phyloP scores from a whole-genome alignment of 1,139 yeast genomes.

The Suhomyces chickasaworum region DNA sequence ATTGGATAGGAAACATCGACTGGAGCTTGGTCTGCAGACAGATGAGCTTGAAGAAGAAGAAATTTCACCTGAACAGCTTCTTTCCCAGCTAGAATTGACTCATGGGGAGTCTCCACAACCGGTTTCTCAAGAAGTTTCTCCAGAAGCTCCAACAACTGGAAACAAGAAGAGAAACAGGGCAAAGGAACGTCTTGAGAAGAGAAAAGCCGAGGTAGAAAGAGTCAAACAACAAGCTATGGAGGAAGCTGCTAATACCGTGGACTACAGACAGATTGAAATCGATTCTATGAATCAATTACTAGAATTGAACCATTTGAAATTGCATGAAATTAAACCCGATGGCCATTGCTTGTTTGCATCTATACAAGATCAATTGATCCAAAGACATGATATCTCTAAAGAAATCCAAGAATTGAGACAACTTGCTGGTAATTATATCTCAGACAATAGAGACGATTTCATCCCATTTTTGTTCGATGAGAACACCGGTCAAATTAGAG shows the following conservation, averaged over 20 bases:
- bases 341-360: constrained; percentile 94
- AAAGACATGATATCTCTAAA: constrained; percentile 47
- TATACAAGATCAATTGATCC: constrained; percentile 69
- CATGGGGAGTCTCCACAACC: neutral
- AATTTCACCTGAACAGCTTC: constrained; percentile 62
- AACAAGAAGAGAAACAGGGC: constrained; percentile 64
- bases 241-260: constrained; percentile 70
- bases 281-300: constrained; percentile 62
- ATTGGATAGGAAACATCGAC: constrained; percentile 53
- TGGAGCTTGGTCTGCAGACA: constrained; percentile 35
- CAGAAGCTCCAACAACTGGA: neutral
- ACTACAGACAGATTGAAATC: constrained; percentile 69
- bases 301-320: constrained; percentile 45
- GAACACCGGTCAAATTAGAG: constrained; percentile 58
- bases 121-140: too few species aligned
- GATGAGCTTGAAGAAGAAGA: constrained; percentile 37
- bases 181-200: constrained; percentile 75
- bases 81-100: constrained; percentile 52
- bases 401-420: constrained; percentile 59
- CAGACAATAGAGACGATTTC: constrained; percentile 65
- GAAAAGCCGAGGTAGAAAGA: constrained; percentile 68
- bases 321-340: constrained; percentile 78
- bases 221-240: constrained; percentile 66
- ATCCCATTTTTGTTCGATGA: constrained; percentile 85
- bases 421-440: constrained; percentile 67